phyloP scores from a whole-genome alignment of 306 rosid genomes.

The Gillenia trifoliata region DNA sequence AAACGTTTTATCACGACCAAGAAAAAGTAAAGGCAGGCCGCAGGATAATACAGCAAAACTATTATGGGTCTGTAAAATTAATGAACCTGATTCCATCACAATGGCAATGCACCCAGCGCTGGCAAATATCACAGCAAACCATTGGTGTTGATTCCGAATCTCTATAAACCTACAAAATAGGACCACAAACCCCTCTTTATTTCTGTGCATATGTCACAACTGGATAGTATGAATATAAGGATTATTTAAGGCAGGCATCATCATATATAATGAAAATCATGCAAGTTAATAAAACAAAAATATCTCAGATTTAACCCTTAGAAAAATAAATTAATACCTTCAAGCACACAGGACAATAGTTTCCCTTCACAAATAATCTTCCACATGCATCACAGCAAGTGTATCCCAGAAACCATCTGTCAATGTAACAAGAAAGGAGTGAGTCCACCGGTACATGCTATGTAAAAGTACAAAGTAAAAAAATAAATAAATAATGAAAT shows the following conservation, averaged over 20 bases:
- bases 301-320: neutral
- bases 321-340: slow-evolving; percentile 46
- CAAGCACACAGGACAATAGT: slow-evolving; percentile 96
- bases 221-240: neutral
- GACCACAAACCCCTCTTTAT: neutral
- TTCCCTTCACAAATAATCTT: slow-evolving; percentile 93
- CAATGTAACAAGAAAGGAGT: slow-evolving; percentile 19
- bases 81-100: slow-evolving; percentile 92
- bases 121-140: slow-evolving; percentile 98
- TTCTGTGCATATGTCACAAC: neutral
- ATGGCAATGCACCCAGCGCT: slow-evolving; percentile 99
- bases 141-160: slow-evolving; percentile 99
- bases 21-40: neutral
- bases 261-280: neutral
- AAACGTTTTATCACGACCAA: neutral
- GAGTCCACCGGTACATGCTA: slow-evolving; percentile 13
- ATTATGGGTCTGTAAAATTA: neutral
- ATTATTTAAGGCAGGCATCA: neutral
- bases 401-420: slow-evolving; percentile 96
- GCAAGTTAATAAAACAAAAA: neutral
- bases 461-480: neutral
- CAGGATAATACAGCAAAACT: slow-evolving; percentile 2
- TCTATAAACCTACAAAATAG: slow-evolving; percentile 79
- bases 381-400: slow-evolving; percentile 99
- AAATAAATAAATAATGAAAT: neutral